Percentiles rank a stretch among this genome's conserved stretches.
Conservation (phyloP, 768 basidiomycete genomes). For the Leccinellum albellum region DNA sequence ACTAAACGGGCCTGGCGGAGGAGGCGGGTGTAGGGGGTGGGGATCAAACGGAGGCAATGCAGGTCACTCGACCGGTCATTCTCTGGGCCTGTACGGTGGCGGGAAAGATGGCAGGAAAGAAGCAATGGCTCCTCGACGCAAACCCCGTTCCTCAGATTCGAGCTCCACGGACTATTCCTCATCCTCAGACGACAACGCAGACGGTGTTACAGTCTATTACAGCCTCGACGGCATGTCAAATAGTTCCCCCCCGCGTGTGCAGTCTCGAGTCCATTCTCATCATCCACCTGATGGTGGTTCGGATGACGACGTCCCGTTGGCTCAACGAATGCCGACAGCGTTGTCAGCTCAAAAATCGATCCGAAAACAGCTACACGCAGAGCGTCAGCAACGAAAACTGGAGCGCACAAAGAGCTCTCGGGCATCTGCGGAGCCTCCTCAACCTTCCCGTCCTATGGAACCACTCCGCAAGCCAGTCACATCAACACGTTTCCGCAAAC, state of each 20-base stretch:
- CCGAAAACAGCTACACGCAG: conserved; percentile 64
- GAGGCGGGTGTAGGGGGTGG: conserved; percentile 7
- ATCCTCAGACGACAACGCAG: conserved; percentile 45
- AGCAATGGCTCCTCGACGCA: conserved; percentile 32
- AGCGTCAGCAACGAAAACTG: conserved; percentile 54
- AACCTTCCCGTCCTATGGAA: conserved; percentile 14
- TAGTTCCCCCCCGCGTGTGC: conserved; percentile 17
- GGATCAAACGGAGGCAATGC: conserved; percentile 11
- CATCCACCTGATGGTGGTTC: conserved; percentile 32
- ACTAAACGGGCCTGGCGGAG: conserved; percentile 8
- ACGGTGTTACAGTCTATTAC: conserved; percentile 40
- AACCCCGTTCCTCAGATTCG: conserved; percentile 32
- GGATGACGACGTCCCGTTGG: conserved; percentile 83
- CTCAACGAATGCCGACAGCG: conserved; percentile 78
- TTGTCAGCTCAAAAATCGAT: conserved; percentile 80
- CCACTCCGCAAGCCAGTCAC: conserved; percentile 30
- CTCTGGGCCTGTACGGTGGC: conserved; percentile 22
- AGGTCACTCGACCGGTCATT: conserved; percentile 17
- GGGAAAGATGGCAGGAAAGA: conserved; percentile 36
- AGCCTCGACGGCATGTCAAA: conserved; percentile 37
- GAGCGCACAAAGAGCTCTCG: conserved; percentile 38
- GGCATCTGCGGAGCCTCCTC: conserved; percentile 16
- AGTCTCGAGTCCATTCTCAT: conserved; percentile 22
- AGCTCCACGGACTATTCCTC: conserved; percentile 32
- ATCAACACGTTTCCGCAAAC: conserved; percentile 37